Evolutionary conservation across 768 basidiomycete genomes (phyloP).

Genomic region (Lentinula lateritia): DNA sequence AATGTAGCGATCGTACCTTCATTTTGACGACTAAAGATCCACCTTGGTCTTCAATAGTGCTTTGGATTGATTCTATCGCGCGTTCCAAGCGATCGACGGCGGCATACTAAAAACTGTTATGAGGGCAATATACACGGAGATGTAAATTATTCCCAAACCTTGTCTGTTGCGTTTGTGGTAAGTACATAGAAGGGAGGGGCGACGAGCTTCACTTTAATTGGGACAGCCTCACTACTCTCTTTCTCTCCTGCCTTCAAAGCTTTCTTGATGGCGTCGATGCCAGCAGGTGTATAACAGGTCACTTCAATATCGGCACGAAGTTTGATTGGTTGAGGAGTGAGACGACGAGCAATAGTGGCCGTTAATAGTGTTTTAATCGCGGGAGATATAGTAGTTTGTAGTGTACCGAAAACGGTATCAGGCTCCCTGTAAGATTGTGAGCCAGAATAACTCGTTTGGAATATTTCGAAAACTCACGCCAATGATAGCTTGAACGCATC

Average conservation of each 20-base stretch:
- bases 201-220: slow-evolving; percentile 95
- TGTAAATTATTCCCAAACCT: slow-evolving; percentile 38
- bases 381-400: slow-evolving; percentile 49
- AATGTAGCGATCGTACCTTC: slow-evolving; percentile 54
- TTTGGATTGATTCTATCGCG: slow-evolving; percentile 87
- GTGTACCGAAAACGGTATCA: slow-evolving; percentile 74
- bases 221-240: slow-evolving; percentile 83
- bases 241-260: slow-evolving; percentile 87
- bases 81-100: slow-evolving; percentile 92
- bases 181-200: slow-evolving; percentile 96
- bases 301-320: slow-evolving; percentile 96
- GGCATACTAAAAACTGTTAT: slow-evolving; percentile 45
- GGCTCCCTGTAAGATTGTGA: slow-evolving; percentile 24
- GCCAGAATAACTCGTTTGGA: neutral
- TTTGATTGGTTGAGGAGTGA: slow-evolving; percentile 98
- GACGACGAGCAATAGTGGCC: slow-evolving; percentile 84
- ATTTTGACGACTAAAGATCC: slow-evolving; percentile 92
- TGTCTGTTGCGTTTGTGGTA: slow-evolving; percentile 95
- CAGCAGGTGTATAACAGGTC: slow-evolving; percentile 92
- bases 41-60: slow-evolving; percentile 76
- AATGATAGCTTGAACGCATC: slow-evolving; percentile 98
- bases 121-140: neutral
- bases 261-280: slow-evolving; percentile 94
- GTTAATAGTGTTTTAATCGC: slow-evolving; percentile 61
- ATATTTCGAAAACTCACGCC: slow-evolving; percentile 50